phyloP scores from a whole-genome alignment of 2,329 filamentous ascomycete species.

The Aspergillus luchuensis region DNA sequence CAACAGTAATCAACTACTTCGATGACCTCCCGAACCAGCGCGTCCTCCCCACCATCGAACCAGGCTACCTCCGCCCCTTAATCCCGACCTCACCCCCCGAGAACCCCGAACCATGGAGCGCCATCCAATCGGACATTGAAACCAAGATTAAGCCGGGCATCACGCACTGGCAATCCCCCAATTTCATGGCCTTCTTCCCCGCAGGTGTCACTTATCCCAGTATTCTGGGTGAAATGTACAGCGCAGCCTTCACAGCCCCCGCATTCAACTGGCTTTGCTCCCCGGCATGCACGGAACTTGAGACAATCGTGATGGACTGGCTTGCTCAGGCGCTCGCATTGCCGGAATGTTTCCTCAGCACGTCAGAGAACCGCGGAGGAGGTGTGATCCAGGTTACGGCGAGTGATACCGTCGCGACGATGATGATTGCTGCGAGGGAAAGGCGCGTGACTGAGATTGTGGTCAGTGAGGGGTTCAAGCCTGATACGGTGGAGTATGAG shows the following conservation, averaged over 20 bases:
- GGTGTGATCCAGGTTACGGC: slow-evolving; percentile 95
- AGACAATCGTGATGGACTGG: slow-evolving; percentile 93
- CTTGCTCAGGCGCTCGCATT: slow-evolving; percentile 73
- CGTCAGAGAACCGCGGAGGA: slow-evolving; percentile 67
- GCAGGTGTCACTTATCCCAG: slow-evolving; percentile 77
- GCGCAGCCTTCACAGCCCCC: slow-evolving; percentile 80
- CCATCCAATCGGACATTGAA: slow-evolving; percentile 82
- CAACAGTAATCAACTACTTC: slow-evolving; percentile 77
- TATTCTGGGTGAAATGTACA: slow-evolving; percentile 92
- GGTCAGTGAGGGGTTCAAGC: slow-evolving; percentile 49
- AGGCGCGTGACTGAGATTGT: slow-evolving; percentile 68
- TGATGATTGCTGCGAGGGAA: slow-evolving; percentile 85
- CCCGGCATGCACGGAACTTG: slow-evolving; percentile 87
- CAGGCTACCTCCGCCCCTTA: slow-evolving; percentile 80
- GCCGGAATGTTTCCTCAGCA: slow-evolving; percentile 72
- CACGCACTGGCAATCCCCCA: slow-evolving; percentile 92
- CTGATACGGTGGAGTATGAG: slow-evolving; percentile 61
- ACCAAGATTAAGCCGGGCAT: slow-evolving; percentile 86
- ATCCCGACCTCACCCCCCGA: slow-evolving; percentile 69
- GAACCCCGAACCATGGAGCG: slow-evolving; percentile 70
- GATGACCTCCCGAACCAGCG: slow-evolving; percentile 69
- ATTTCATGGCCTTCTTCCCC: slow-evolving; percentile 96
- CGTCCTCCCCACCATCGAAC: slow-evolving; percentile 76
- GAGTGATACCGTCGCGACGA: slow-evolving; percentile 81
- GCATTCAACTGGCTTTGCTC: slow-evolving; percentile 98